Percentiles rank a stretch among this genome's conserved stretches.
phyloP scores from a whole-genome alignment of 495 filamentous ascomycete species.

The Margaritispora aquatica region DNA sequence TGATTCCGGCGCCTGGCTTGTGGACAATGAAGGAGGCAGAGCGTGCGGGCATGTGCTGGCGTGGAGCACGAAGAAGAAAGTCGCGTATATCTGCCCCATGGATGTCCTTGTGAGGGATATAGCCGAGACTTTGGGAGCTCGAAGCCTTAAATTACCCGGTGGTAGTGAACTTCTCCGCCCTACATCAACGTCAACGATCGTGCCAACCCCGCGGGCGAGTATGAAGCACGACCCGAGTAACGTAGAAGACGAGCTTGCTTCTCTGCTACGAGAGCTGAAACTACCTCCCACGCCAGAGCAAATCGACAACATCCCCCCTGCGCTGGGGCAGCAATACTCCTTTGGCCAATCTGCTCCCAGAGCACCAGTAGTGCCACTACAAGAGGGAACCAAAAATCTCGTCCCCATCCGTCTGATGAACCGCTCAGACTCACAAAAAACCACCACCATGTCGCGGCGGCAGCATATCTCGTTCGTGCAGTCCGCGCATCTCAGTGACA shows the following conservation, averaged over 20 bases:
- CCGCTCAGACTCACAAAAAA: neutral
- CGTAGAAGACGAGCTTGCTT: slow-evolving; percentile 10
- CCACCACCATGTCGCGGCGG: neutral
- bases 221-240: neutral
- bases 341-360: neutral
- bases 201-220: neutral
- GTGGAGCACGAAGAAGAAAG: slow-evolving; percentile 66
- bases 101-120: slow-evolving; percentile 84
- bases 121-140: slow-evolving; percentile 59
- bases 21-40: slow-evolving; percentile 71
- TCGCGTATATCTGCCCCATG: slow-evolving; percentile 92
- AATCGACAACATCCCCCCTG: slow-evolving; percentile 6
- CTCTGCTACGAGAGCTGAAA: slow-evolving; percentile 6
- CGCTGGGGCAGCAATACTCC: neutral
- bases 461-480: slow-evolving; percentile 1
- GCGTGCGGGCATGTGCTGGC: slow-evolving; percentile 89
- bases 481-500: neutral
- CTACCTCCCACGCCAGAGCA: slow-evolving; percentile 12
- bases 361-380: neutral
- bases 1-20: slow-evolving; percentile 90
- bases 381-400: neutral
- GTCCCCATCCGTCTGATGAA: slow-evolving; percentile 1
- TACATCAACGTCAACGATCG: neutral
- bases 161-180: slow-evolving; percentile 9
- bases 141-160: slow-evolving; percentile 15